These are phyloP conservation scores for Medicago lupulina DNA, from an alignment of 306 rosid species.

Conservation along the genomic window DNA sequence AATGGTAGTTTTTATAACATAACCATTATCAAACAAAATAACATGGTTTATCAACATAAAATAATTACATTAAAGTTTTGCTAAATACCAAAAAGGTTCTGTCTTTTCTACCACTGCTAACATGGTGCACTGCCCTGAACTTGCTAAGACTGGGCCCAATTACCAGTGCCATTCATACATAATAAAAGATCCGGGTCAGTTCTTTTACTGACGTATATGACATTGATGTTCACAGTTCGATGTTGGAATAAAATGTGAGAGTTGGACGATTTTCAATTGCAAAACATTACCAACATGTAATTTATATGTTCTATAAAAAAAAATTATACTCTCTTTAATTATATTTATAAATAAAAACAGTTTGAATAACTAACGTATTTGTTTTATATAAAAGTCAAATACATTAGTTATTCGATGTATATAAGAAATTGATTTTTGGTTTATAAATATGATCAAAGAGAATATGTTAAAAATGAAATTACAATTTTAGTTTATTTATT, in stretches of 20 bases:
- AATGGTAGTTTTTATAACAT: too few species aligned
- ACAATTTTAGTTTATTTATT: too few species aligned
- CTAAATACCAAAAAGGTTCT: conserved; percentile 7
- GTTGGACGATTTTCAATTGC: not conserved
- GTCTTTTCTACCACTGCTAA: conserved; percentile 1
- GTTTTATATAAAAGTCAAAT: too few species aligned
- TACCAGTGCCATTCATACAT: not conserved
- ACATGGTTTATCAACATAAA: too few species aligned
- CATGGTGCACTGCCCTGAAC: not conserved
- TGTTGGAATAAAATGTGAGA: not conserved
- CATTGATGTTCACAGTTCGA: not conserved
- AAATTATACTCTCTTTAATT: too few species aligned
- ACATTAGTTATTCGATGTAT: too few species aligned
- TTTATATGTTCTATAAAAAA: not conserved
- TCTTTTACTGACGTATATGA: not conserved
- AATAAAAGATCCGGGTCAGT: not conserved
- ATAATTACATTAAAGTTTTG: not conserved
- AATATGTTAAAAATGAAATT: not conserved
- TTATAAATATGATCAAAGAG: too few species aligned
- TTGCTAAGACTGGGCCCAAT: conserved; percentile 8
- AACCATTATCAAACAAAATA: too few species aligned
- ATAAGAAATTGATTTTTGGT: too few species aligned
- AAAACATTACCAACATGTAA: not conserved
- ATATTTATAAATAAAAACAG: too few species aligned
- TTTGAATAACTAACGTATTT: too few species aligned